Evolutionary conservation across 495 filamentous ascomycete species (phyloP).

Genomic region (Penicillium argentinense): DNA sequence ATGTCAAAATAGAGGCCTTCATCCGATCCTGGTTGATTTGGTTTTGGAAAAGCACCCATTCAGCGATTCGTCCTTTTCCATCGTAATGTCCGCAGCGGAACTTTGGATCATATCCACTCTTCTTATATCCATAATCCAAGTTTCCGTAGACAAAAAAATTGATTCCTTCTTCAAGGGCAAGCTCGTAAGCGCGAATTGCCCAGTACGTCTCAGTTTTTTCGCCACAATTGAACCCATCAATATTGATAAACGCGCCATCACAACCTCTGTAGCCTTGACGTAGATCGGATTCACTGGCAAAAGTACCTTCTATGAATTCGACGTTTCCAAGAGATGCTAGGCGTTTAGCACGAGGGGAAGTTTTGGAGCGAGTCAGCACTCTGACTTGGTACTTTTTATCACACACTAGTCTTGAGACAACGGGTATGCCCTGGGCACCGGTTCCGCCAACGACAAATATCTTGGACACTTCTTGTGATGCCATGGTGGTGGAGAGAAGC

Average conservation of each 20-base stretch:
- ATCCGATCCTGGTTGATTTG: too few relatives aligned
- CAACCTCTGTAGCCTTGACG: constrained; percentile 38
- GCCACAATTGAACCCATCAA: constrained; percentile 53
- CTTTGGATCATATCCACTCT: constrained; percentile 26
- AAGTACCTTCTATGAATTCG: constrained; percentile 44
- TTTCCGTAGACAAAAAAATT: constrained; percentile 54
- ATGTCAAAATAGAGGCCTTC: neutral
- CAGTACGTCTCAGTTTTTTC: constrained; percentile 56
- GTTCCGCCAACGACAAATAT: constrained; percentile 9
- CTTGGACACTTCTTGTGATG: too few relatives aligned
- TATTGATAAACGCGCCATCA: constrained; percentile 55
- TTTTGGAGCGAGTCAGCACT: constrained; percentile 47
- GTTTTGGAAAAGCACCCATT: too few relatives aligned
- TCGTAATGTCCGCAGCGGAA: constrained; percentile 54
- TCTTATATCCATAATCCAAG: constrained; percentile 36
- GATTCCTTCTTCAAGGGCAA: constrained; percentile 50
- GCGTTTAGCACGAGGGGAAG: constrained; percentile 35
- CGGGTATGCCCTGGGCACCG: constrained; percentile 8
- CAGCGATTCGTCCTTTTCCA: constrained; percentile 50
- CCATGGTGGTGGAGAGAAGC: too few relatives aligned
- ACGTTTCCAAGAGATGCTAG: constrained; percentile 42
- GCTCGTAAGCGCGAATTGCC: constrained; percentile 55
- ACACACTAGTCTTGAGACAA: constrained; percentile 2
- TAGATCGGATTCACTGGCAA: constrained; percentile 45
- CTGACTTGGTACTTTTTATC: constrained; percentile 35